phyloP scores from a whole-genome alignment of 1,284 basidiomycete species.

The Cystobasidiaceae sp. region DNA sequence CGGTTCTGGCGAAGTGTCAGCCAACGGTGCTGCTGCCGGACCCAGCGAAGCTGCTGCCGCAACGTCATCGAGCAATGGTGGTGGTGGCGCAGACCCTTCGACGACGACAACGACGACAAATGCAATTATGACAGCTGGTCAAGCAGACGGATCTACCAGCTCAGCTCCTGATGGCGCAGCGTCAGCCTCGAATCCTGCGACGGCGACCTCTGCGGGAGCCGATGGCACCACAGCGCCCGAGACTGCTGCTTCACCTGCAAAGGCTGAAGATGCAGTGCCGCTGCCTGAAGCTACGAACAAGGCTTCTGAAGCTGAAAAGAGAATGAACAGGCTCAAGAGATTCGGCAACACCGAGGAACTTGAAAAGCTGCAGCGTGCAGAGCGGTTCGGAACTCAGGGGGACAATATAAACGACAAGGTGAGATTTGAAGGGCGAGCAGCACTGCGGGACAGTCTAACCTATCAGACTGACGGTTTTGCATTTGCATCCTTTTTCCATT shows the following conservation, averaged over 20 bases:
- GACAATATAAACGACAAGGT: slow-evolving; percentile 18
- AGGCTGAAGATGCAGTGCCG: not conserved
- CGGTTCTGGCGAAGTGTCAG: not conserved
- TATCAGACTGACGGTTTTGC: no score
- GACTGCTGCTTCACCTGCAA: not conserved
- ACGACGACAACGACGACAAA: not conserved
- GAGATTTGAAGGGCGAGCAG: no score
- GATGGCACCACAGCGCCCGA: not conserved
- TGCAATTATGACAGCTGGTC: not conserved
- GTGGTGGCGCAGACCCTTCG: not conserved
- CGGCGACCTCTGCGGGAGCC: slow-evolving; percentile 7
- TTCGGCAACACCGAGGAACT: slow-evolving; percentile 24
- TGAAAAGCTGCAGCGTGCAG: slow-evolving; percentile 16
- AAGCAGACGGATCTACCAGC: not conserved
- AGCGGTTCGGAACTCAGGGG: slow-evolving; percentile 11
- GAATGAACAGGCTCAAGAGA: slow-evolving; percentile 7
- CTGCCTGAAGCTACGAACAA: slow-evolving; percentile 5
- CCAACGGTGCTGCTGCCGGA: not conserved
- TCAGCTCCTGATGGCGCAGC: not conserved
- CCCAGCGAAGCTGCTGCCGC: not conserved
- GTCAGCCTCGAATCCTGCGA: not conserved
- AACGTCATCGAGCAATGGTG: no score
- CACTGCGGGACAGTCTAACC: not conserved
- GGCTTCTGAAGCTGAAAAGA: slow-evolving; percentile 17
- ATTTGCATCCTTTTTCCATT: no score